A percentile compares a stretch with the other conserved stretches of the same genome.
phyloP scores from a whole-genome alignment of 2,329 filamentous ascomycete species.

The Orbilia quercus region DNA sequence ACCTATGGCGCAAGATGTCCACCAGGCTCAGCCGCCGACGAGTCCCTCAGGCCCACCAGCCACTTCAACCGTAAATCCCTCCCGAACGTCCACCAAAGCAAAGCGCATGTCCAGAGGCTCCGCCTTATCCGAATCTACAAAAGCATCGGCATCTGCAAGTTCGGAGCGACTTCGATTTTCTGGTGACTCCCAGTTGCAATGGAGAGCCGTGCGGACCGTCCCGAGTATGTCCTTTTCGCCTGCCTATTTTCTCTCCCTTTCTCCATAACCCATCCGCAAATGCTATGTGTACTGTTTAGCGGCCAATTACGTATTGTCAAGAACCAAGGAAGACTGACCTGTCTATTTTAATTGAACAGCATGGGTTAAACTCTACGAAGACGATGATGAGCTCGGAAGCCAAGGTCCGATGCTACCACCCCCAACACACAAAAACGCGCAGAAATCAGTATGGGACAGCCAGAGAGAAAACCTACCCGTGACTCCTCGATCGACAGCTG shows the following conservation, averaged over 20 bases:
- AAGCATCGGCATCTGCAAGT: slow-evolving; percentile 39
- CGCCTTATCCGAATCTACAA: slow-evolving; percentile 46
- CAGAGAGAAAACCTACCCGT: slow-evolving; percentile 60
- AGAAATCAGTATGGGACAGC: slow-evolving; percentile 60
- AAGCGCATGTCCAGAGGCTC: slow-evolving; percentile 51
- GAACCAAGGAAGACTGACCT: slow-evolving; percentile 13
- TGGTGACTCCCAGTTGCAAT: slow-evolving; percentile 56
- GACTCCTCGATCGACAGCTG: slow-evolving; percentile 57
- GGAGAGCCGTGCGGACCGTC: slow-evolving; percentile 60
- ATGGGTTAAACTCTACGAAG: slow-evolving; percentile 60
- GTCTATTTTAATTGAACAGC: slow-evolving; percentile 53
- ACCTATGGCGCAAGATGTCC: slow-evolving; percentile 54
- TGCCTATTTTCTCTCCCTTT: slow-evolving; percentile 3
- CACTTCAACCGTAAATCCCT: slow-evolving; percentile 28
- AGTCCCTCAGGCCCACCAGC: slow-evolving; percentile 38
- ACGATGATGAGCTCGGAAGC: slow-evolving; percentile 57
- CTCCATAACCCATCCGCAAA: slow-evolving; percentile 2
- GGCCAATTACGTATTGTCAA: slow-evolving; percentile 16
- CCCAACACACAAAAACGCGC: slow-evolving; percentile 55
- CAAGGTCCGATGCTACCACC: slow-evolving; percentile 58
- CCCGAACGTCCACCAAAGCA: slow-evolving; percentile 18
- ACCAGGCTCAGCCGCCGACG: slow-evolving; percentile 44
- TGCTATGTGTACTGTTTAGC: not conserved
- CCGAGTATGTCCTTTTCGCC: slow-evolving; percentile 58
- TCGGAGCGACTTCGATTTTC: slow-evolving; percentile 49